Percentiles rank a stretch among this genome's conserved stretches.
Conservation (phyloP, 768 basidiomycete species). For the Mrakia blollopis region DNA sequence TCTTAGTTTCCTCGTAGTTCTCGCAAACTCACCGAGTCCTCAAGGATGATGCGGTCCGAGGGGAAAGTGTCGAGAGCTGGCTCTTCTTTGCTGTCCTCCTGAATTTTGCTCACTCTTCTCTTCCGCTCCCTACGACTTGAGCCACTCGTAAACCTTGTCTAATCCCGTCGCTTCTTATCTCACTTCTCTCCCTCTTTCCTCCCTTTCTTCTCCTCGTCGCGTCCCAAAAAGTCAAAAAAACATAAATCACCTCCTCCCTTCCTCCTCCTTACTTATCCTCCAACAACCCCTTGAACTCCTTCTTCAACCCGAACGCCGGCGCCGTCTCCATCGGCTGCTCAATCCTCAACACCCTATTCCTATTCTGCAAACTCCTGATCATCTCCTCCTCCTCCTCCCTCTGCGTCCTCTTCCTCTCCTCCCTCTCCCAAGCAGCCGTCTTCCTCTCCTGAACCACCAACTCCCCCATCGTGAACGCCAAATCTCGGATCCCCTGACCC, state of each 20-base stretch:
- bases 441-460: conserved; percentile 23
- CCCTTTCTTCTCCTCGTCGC: too few species aligned
- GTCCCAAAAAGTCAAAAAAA: too few species aligned
- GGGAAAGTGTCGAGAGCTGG: too few species aligned
- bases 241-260: not conserved
- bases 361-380: conserved; percentile 16
- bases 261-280: not conserved
- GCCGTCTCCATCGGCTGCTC: not conserved
- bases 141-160: too few species aligned
- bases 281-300: not conserved
- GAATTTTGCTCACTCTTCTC: too few species aligned
- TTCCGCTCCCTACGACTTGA: too few species aligned
- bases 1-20: too few species aligned
- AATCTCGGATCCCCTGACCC: conserved; percentile 30
- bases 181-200: too few species aligned
- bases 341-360: not conserved
- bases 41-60: too few species aligned
- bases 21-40: too few species aligned
- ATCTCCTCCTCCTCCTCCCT: conserved; percentile 31
- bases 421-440: not conserved
- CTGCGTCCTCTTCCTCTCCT: conserved; percentile 17
- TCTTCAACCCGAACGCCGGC: not conserved
- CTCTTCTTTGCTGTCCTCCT: too few species aligned
- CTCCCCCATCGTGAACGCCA: conserved; percentile 31
- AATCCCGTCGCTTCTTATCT: too few species aligned